A percentile compares a stretch with the other conserved stretches of the same genome.
phyloP scores from a whole-genome alignment of 768 basidiomycete genomes.

The Crassisporium funariophilum region DNA sequence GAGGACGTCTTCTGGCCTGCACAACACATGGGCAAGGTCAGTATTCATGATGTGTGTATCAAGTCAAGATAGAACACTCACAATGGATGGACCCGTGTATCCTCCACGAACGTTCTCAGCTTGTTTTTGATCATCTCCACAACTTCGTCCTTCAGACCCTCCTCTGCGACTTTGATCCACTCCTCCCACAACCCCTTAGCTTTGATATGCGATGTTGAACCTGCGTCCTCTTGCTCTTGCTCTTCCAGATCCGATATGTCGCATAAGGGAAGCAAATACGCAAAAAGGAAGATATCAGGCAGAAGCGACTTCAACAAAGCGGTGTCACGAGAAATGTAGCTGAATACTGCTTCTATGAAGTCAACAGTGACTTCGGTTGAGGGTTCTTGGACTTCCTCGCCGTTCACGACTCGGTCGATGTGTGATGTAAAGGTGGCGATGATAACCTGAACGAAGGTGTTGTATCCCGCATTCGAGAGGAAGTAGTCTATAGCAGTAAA shows the following conservation, averaged over 20 bases:
- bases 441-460: conserved; percentile 33
- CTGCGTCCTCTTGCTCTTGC: too few relatives aligned
- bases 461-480: conserved; percentile 35
- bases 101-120: conserved; percentile 43
- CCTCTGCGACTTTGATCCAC: conserved; percentile 27
- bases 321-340: conserved; percentile 12
- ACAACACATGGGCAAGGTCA: conserved; percentile 2
- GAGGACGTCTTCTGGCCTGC: conserved; percentile 52
- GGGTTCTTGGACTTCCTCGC: conserved; percentile 22
- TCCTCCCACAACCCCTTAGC: conserved; percentile 39
- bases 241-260: conserved; percentile 17
- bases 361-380: conserved; percentile 31
- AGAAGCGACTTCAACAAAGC: conserved; percentile 20
- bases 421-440: conserved; percentile 36
- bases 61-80: conserved; percentile 21
- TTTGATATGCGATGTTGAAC: too few relatives aligned
- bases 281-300: conserved; percentile 50
- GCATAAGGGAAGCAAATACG: conserved; percentile 46
- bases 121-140: conserved; percentile 40
- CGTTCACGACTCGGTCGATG: conserved; percentile 34
- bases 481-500: conserved; percentile 32
- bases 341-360: conserved; percentile 34
- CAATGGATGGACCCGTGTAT: conserved; percentile 38
- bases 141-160: conserved; percentile 26
- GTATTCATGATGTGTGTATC: neutral